Evolutionary conservation across 2,329 filamentous ascomycete genomes (phyloP), one percentile per base, ranked within the genome.

Genomic region (Thermoascus crustaceus): DNA sequence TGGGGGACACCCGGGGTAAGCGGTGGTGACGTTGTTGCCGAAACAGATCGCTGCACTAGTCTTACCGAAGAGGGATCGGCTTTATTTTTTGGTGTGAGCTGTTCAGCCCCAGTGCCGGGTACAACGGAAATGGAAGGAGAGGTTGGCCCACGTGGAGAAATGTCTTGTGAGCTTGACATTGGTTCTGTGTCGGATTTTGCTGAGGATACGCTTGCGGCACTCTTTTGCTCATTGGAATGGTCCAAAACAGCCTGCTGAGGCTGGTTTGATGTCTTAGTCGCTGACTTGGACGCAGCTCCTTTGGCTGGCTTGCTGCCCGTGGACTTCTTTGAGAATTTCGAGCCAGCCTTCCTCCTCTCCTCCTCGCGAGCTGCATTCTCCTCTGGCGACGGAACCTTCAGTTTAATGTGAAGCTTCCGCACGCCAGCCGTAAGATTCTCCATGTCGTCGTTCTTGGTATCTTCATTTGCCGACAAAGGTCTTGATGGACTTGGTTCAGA

Each of bases 371-470:
- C 65, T 18, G 75, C 71, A 40, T 77, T 65, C 47, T 78, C 73
- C 47, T 78, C 73, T 14, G 67, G 67, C 0, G 72, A 65, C 0
- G 72, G 72, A 34, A 78, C 61, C 42, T 75, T 77, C 31, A 80
- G 50, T 14, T 74, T 78, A 36, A 80, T 71, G 35, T 54, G 64
- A 41, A 67, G 52, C 18, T 70, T 71, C 48, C 72, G 73, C 41
- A 78, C 53, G 3, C 71, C 71, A 3, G 66, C 62, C 1, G 71
- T 63, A 17, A 78, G 53, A 11, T 58, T 60, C 29, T 77, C 72
- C 29, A 77, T 50, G 20, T 68, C 63, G 10, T 58, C 49, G 35
- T 53, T 49, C 32, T 42, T 39, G 17, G 22, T 14, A n/a, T 46
- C 47, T 8, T 46, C 52, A 25, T 34, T 44, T 11, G 40, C 37